phyloP scores from a whole-genome alignment of 257 asterid genomes.

The Gentiana dahurica region DNA sequence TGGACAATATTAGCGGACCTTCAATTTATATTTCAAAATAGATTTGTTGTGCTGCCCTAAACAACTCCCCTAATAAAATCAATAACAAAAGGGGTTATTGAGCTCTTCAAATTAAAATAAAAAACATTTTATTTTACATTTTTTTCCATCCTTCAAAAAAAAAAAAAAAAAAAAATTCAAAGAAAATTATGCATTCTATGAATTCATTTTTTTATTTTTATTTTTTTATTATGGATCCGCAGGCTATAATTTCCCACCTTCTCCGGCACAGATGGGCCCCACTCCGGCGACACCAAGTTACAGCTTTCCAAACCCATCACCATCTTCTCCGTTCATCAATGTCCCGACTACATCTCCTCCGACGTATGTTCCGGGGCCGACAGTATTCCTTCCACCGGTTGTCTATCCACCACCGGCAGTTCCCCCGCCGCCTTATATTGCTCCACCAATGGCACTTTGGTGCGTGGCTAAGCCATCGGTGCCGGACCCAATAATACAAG shows the following conservation, averaged over 20 bases:
- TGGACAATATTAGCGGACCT: too few species aligned
- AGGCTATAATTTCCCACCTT: constrained; percentile 17
- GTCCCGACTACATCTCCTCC: constrained; percentile 26
- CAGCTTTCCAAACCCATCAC: constrained; percentile 2
- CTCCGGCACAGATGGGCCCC: neutral
- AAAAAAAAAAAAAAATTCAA: too few species aligned
- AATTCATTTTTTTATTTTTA: too few species aligned
- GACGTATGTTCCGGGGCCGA: constrained; percentile 17
- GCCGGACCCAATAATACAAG: constrained; percentile 81
- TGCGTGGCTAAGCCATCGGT: constrained; percentile 95
- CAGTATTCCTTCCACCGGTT: constrained; percentile 65
- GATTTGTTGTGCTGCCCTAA: too few species aligned
- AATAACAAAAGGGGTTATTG: too few species aligned
- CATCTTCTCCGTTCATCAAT: constrained; percentile 19
- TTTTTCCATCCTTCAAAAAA: too few species aligned
- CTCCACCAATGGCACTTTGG: constrained; percentile 48
- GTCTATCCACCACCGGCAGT: constrained; percentile 71
- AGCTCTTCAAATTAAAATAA: too few species aligned
- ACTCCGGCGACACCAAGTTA: neutral
- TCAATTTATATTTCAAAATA: too few species aligned
- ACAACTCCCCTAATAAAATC: too few species aligned
- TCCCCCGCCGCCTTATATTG: constrained; percentile 66
- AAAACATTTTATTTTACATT: too few species aligned
- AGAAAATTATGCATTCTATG: too few species aligned
- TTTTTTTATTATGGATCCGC: too few species aligned